phyloP scores from a whole-genome alignment of 306 rosid genomes.

The Rosa lucieae region DNA sequence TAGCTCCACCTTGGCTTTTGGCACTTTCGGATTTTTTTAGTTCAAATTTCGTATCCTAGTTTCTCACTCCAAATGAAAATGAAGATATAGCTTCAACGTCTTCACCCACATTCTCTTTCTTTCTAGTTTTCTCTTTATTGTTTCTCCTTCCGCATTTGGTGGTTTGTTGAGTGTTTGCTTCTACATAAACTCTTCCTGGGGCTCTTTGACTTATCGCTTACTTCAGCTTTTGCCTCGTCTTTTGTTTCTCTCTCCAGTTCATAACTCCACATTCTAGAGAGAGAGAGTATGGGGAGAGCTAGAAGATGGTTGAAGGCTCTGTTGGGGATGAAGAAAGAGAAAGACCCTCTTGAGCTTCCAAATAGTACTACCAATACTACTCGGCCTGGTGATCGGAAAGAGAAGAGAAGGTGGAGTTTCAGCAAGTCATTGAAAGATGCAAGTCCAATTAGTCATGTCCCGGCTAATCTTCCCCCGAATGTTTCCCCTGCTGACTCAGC shows the following conservation, averaged over 20 bases:
- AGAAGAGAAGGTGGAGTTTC: conserved; percentile 88
- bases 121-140: neutral
- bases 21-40: neutral
- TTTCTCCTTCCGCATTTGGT: conserved; percentile 7
- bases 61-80: conserved; percentile 22
- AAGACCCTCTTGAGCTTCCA: conserved; percentile 40
- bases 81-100: conserved; percentile 1
- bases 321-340: conserved; percentile 83
- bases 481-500: conserved; percentile 25
- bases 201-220: conserved; percentile 10
- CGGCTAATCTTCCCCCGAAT: conserved; percentile 2
- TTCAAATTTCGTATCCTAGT: conserved; percentile 24
- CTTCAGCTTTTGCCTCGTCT: neutral
- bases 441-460: conserved; percentile 13
- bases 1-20: conserved; percentile 30
- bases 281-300: conserved; percentile 50
- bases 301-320: conserved; percentile 83
- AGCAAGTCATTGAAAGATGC: conserved; percentile 59
- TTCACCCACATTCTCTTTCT: neutral
- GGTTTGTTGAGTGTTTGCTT: conserved; percentile 21
- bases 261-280: conserved; percentile 21
- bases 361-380: conserved; percentile 10
- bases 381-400: conserved; percentile 39
- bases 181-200: conserved; percentile 17
- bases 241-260: conserved; percentile 18